phyloP scores from a whole-genome alignment of 495 filamentous ascomycete genomes.

The Podospora bellae-mahoneyi region DNA sequence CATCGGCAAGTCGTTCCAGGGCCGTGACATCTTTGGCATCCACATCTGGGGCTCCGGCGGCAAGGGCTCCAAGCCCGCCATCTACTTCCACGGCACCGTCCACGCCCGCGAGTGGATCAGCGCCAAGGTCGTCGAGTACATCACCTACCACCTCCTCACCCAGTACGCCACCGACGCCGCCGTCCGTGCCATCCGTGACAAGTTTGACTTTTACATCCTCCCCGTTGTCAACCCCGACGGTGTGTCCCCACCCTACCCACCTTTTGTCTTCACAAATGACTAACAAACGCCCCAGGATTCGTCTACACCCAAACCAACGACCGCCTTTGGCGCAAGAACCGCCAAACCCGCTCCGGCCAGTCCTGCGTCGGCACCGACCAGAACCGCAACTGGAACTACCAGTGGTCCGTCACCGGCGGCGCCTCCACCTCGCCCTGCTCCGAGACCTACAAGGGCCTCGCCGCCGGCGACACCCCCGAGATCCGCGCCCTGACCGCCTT shows the following conservation, averaged over 20 bases:
- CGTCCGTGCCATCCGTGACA: conserved; percentile 48
- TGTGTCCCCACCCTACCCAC: conserved; percentile 10
- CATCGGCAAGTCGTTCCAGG: conserved; percentile 50
- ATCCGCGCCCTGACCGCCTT: conserved; percentile 43
- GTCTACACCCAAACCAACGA: conserved; percentile 58
- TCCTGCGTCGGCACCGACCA: conserved; percentile 57
- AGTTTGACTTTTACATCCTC: conserved; percentile 62
- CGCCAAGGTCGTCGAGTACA: conserved; percentile 52
- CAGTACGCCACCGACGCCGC: conserved; percentile 43
- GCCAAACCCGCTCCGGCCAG: conserved; percentile 42
- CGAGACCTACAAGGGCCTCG: conserved; percentile 52
- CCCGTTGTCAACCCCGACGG: conserved; percentile 64
- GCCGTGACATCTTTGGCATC: conserved; percentile 54
- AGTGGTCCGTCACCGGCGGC: conserved; percentile 50
- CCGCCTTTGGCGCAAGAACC: conserved; percentile 65
- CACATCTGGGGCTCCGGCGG: conserved; percentile 56
- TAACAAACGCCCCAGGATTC: conserved; percentile 43
- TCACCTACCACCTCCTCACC: conserved; percentile 51
- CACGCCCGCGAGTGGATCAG: conserved; percentile 66
- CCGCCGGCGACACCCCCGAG: conserved; percentile 50
- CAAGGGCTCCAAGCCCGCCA: conserved; percentile 54
- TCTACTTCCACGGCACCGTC: conserved; percentile 60
- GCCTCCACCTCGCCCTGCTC: conserved; percentile 52
- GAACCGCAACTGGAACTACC: conserved; percentile 62
- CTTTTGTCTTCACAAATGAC: not conserved